Evolutionary conservation across 176 grass and related monocot species (phyloP), one percentile per base, ranked within the genome.

Genomic region (Rhipidocladum racemiflorum): DNA sequence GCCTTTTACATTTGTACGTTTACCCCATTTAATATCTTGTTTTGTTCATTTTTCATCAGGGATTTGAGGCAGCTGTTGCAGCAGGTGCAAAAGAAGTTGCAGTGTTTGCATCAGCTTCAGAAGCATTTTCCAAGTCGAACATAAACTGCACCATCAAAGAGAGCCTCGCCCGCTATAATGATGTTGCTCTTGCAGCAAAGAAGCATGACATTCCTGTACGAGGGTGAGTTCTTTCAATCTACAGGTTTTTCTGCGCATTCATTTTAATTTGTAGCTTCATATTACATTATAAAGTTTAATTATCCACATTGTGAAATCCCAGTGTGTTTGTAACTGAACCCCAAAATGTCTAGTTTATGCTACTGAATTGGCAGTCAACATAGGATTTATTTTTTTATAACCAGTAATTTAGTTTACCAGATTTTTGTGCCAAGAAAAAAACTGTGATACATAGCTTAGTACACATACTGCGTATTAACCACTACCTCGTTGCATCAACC

Each of bases 71-170:
- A 80, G 95, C 95, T 34, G 63, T 92, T 73, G 90, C 90, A 64
- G 92, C 92, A 76, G 90, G 95, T 59, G 92, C 92, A 61, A 97
- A 90, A 77, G 95, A 97, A 89, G 83, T 97, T 49, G 92, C 91
- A 77, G 66, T 97, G 59, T 97, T 97, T 86, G 95, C 88, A 30
- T 97, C 92, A 68, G 95, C 95, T 81, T 97, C 95, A 20, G 95
- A 97, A 87, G 89, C 90, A 73, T 97, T 97, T 91, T 97, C 95
- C 2, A 92, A 88, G 81, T 89, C 88, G 38, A 97, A 97, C 85
- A 89, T 97, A 84, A 97, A 97, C 84, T 97, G 95, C 72, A 92
- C 85, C 53, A 89, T 97, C 30, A 81, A 91, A 83, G 88, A 97
- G 43, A 97, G 95, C 60, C 86, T 97, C 91, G 75, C 66, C 13